A percentile compares a stretch with the other conserved stretches of the same genome.
Conservation (phyloP, 345 rosid genomes). For the Toxicodendron radicans region DNA sequence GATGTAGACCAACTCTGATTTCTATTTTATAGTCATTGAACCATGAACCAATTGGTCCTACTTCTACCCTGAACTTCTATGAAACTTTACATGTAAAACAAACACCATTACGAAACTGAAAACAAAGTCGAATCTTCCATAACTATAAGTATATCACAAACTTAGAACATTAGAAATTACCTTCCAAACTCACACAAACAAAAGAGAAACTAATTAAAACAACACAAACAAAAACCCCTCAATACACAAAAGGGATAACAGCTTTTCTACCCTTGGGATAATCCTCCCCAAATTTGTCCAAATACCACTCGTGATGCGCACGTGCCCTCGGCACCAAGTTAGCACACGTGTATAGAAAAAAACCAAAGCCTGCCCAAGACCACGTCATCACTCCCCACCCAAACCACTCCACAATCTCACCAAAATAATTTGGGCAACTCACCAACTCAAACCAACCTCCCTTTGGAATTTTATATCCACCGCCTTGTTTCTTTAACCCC, state of each 20-base stretch:
- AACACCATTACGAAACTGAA: too few species aligned
- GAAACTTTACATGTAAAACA: too few species aligned
- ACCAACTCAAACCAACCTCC: conserved; percentile 84
- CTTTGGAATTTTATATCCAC: conserved; percentile 73
- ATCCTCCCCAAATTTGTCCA: conserved; percentile 72
- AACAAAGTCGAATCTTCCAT: too few species aligned
- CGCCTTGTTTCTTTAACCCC: conserved; percentile 57
- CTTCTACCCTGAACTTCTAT: too few species aligned
- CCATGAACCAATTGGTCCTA: too few species aligned
- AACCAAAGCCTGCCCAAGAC: conserved; percentile 83
- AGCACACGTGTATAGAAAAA: conserved; percentile 71
- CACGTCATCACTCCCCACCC: conserved; percentile 91
- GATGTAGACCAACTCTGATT: too few species aligned
- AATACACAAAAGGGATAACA: conserved; percentile 67
- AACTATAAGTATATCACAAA: too few species aligned
- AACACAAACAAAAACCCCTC: conserved; percentile 9
- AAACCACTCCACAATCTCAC: conserved; percentile 83
- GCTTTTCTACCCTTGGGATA: conserved; percentile 71
- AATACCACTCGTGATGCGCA: conserved; percentile 67
- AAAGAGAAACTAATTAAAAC: neutral
- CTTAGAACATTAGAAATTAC: neutral
- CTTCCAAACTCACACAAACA: neutral
- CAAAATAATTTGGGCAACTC: conserved; percentile 86
- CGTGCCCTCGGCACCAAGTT: conserved; percentile 79
- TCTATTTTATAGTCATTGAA: too few species aligned